Conservation (phyloP, 2,329 filamentous ascomycete species). For the Pseudogymnoascus sp. region DNA sequence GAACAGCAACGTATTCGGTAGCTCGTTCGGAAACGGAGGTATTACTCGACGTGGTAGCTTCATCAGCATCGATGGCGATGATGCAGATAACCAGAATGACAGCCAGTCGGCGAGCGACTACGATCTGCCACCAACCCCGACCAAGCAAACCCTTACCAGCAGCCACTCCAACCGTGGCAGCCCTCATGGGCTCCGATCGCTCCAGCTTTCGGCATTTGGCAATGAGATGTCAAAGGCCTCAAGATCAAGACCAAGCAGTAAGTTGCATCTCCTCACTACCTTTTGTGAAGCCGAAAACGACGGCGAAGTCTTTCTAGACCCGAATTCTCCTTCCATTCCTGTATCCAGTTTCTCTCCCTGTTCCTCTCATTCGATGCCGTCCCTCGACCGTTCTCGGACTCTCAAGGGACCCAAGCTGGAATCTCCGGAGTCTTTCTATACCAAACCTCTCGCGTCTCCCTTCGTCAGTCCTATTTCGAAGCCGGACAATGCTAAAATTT, state of each 20-base stretch:
- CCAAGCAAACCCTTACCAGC: constrained; percentile 52
- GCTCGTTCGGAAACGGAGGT: constrained; percentile 36
- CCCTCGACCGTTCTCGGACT: constrained; percentile 31
- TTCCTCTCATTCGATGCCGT: constrained; percentile 31
- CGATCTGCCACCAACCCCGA: constrained; percentile 88
- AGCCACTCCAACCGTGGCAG: constrained; percentile 21
- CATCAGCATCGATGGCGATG: constrained; percentile 69
- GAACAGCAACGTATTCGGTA: constrained; percentile 54
- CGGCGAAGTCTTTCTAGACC: constrained; percentile 24
- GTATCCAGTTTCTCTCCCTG: constrained; percentile 28
- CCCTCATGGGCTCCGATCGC: constrained; percentile 23
- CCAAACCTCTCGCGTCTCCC: constrained; percentile 25
- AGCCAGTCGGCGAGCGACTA: constrained; percentile 52
- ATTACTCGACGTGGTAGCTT: constrained; percentile 55
- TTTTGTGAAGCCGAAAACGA: constrained; percentile 21
- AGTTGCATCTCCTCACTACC: constrained; percentile 27
- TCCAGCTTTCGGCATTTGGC: constrained; percentile 22
- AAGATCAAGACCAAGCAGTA: constrained; percentile 28
- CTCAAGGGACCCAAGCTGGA: constrained; percentile 26
- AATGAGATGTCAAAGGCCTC: constrained; percentile 19
- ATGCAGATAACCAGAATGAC: constrained; percentile 51
- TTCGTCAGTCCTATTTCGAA: constrained; percentile 29
- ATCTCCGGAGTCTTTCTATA: constrained; percentile 21
- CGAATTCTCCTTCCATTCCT: constrained; percentile 28
- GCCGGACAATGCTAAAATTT: constrained; percentile 45